Evolutionary conservation across 805 yeast genomes (phyloP).

Genomic region (Sugiyamaella valdiviana): DNA sequence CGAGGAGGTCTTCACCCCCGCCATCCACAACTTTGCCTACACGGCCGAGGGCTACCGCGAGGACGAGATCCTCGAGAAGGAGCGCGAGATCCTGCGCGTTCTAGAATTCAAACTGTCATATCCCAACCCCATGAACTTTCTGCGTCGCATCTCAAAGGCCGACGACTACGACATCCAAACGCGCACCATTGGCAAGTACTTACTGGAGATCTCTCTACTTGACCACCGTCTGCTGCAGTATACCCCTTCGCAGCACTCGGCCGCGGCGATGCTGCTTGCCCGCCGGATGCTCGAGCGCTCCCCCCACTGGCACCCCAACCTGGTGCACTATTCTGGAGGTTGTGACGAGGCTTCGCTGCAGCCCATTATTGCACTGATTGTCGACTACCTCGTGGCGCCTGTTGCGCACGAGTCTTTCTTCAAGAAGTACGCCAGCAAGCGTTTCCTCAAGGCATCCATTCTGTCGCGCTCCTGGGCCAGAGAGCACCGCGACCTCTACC

Average conservation of each 20-base stretch:
- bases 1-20: constrained; percentile 87
- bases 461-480: constrained; percentile 33
- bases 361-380: constrained; percentile 65
- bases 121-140: constrained; percentile 86
- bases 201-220: constrained; percentile 69
- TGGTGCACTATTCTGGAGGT: constrained; percentile 89
- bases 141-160: constrained; percentile 83
- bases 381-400: constrained; percentile 68
- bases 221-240: constrained; percentile 69
- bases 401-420: constrained; percentile 88
- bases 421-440: constrained; percentile 84
- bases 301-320: constrained; percentile 72
- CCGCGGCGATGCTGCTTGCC: constrained; percentile 80
- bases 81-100: constrained; percentile 65
- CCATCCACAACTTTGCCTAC: constrained; percentile 76
- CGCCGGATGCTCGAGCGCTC: constrained; percentile 59
- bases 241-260: constrained; percentile 75
- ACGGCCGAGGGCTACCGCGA: constrained; percentile 81
- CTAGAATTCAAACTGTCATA: constrained; percentile 70
- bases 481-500: constrained; percentile 7
- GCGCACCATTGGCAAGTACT: constrained; percentile 77
- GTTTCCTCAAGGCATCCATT: constrained; percentile 61
- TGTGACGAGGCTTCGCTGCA: constrained; percentile 65
- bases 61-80: constrained; percentile 77
- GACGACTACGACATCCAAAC: constrained; percentile 82